Evolutionary conservation across 108 stramenopile genomes (phyloP).

Genomic region (Discostella pseudostelligera): DNA sequence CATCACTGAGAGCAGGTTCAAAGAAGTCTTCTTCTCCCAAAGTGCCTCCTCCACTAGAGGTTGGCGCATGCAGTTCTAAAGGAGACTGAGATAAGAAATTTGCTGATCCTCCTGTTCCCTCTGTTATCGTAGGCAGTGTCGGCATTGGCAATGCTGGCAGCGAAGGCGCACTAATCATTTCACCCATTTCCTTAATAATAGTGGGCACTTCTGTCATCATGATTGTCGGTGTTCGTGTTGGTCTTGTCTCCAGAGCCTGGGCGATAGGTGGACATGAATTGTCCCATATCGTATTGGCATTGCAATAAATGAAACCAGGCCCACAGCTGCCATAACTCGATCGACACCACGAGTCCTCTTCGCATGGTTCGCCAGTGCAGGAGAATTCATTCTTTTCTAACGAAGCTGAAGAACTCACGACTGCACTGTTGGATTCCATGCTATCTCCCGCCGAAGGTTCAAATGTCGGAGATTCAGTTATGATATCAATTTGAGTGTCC

Average conservation of each 20-base stretch:
- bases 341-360: constrained; percentile 3
- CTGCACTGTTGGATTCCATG: background rate
- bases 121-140: constrained; percentile 2
- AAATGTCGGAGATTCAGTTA: background rate
- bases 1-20: background rate
- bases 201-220: background rate
- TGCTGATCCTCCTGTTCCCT: background rate
- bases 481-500: background rate
- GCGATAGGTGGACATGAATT: constrained; percentile 2
- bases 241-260: background rate
- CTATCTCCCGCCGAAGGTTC: background rate
- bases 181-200: background rate
- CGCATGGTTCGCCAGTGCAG: constrained; percentile 9
- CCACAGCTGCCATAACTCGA: constrained; percentile 1
- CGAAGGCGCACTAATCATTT: background rate
- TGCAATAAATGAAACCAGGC: constrained; percentile 8
- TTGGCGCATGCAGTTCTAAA: background rate
- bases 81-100: constrained; percentile 4
- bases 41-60: background rate
- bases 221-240: constrained; percentile 2
- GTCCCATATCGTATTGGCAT: background rate
- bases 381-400: background rate
- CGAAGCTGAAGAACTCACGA: background rate
- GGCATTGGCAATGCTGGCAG: constrained; percentile 4
- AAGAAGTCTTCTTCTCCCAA: background rate